Conservation (phyloP, 2,329 filamentous ascomycete genomes). For the Aphanocladium album region DNA sequence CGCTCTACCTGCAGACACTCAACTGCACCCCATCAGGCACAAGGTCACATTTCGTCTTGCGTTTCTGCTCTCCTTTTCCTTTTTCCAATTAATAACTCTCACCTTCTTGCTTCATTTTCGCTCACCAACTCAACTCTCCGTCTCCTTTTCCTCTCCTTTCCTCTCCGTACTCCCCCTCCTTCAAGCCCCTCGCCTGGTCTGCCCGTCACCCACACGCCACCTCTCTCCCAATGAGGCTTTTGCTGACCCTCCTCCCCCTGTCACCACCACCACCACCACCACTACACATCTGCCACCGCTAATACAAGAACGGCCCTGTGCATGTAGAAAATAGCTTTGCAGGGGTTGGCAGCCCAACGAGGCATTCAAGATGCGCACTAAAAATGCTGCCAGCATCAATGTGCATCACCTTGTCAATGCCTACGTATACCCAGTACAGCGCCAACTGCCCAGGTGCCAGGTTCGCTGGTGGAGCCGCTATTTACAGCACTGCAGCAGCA, state of each 20-base stretch:
- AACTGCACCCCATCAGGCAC: neutral
- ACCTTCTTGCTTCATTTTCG: neutral
- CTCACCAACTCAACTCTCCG: neutral
- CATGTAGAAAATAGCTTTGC: neutral
- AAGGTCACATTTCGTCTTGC: neutral
- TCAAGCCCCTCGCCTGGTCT: neutral
- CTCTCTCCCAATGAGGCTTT: conserved; percentile 9
- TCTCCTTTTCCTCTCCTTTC: neutral
- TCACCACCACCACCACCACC: neutral
- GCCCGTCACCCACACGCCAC: neutral
- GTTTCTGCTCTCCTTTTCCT: neutral
- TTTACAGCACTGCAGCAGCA: neutral
- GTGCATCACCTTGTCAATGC: neutral
- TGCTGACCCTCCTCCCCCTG: conserved; percentile 4
- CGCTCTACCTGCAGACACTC: neutral
- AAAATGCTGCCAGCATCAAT: neutral
- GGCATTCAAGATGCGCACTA: neutral
- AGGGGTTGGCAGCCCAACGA: conserved; percentile 1
- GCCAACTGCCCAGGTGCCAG: neutral
- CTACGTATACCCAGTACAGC: neutral
- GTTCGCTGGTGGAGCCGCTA: neutral
- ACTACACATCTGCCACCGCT: neutral
- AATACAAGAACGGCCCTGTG: neutral
- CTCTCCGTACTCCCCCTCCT: neutral
- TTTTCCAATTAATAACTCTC: neutral